Base-by-base conservation (phyloP, 225 moss, liverwort and hornwort genomes). In the Bryum argenteum region DNA sequence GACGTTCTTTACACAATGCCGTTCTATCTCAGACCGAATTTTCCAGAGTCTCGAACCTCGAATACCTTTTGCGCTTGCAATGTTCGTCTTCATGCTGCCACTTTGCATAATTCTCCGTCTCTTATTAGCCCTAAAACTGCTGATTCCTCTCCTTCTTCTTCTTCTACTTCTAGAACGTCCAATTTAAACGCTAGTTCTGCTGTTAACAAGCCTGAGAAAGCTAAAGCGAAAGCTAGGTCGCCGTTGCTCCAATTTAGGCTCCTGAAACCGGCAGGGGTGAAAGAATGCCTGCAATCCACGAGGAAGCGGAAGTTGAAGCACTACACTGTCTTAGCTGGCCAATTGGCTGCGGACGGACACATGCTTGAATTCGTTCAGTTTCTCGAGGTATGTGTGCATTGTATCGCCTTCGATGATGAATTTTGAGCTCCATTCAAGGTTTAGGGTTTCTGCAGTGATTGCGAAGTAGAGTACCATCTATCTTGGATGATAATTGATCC, bases 261-360 rank as follows among this genome's bases (percentile, higher is more conserved):
- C 3, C 61, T 87, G 21, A 73, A 64, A 14, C 44, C n/a, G 54
- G 65, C 68, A 50, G 81, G 58, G 9, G 0, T 94, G 61, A 85
- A 87, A 77, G 71, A 67, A 40, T 72, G 81, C 23, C 58, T 88
- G 38, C 66, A 71, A 59, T 87, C 85, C 17, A 74, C 80, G 64
- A 71, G 48, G 81, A 87, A 88, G 68, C 68, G 77, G 71, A 78
- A 75, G 75, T 67, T 88, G 70, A 80, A 90, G 63, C 75, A 69
- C 52, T 92, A 85, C 43, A 77, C 75, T 9, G 60, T 42, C 18
- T 79, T 92, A 75, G 89, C 90, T 24, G 86, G 73, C 58, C 80
- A 80, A 79, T 90, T 95, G 22, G 90, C 90, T 23, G 82, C 75
- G n/a, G 95, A 88, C 58, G 92, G 95, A 43, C 69, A 80, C 67